These are phyloP conservation scores for Nyssa sinensis DNA, from an alignment of 148 eudicot genomes.

Conservation along the genomic window DNA sequence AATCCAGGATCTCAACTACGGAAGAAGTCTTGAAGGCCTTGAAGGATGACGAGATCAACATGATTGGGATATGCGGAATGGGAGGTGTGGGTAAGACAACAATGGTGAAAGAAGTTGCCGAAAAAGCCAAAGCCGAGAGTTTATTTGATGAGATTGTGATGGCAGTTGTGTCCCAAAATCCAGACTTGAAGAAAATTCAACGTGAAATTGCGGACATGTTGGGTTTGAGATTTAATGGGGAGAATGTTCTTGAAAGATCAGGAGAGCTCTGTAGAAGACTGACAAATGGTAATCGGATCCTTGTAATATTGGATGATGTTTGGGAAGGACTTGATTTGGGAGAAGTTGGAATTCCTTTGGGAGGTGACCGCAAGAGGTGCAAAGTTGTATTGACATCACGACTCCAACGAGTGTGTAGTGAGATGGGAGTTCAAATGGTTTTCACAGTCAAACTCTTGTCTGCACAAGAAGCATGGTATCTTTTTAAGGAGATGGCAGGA, in stretches of 20 bases:
- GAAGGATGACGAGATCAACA: no score
- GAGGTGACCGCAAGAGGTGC: no score
- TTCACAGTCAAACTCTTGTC: constrained; percentile 20
- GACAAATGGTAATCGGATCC: constrained; percentile 18
- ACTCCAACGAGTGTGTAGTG: constrained; percentile 25
- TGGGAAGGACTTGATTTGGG: constrained; percentile 40
- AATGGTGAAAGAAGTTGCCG: no score
- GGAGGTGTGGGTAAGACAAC: no score
- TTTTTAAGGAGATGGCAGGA: constrained; percentile 33
- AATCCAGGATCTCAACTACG: no score
- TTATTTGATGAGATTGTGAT: no score
- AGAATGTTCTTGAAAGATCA: constrained; percentile 21
- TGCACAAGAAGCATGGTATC: constrained; percentile 36
- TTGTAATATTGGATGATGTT: constrained; percentile 46
- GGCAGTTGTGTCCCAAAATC: constrained; percentile 16
- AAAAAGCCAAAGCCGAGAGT: no score
- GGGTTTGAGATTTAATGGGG: constrained; percentile 27
- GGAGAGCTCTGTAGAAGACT: constrained; percentile 30
- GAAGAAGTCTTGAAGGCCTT: no score
- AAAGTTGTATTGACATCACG: constrained; percentile 36
- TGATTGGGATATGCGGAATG: no score
- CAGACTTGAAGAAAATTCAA: constrained; percentile 31
- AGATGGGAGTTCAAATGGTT: constrained; percentile 15
- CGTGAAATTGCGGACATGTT: constrained; percentile 36
- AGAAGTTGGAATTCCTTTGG: constrained; percentile 26